Evolutionary conservation across 768 basidiomycete genomes (phyloP).

Genomic region (Pulveroboletus sp.): DNA sequence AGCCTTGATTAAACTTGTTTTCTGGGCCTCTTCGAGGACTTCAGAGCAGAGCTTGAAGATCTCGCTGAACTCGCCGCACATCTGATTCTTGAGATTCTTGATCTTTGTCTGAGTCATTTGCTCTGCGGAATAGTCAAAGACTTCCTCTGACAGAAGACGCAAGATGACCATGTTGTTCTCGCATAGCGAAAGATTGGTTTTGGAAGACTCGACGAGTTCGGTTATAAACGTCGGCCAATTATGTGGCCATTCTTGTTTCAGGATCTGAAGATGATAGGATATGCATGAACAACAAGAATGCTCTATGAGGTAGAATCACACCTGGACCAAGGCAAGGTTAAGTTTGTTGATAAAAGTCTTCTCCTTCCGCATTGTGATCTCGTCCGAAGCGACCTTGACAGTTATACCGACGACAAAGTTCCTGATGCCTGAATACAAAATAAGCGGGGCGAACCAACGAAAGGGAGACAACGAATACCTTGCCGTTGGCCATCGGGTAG

Average conservation of each 20-base stretch:
- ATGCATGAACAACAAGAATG: constrained; percentile 1
- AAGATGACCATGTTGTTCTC: constrained; percentile 99
- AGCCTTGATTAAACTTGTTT: constrained; percentile 89
- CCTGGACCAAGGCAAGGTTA: constrained; percentile 94
- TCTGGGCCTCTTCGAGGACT: constrained; percentile 95
- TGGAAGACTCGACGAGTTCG: constrained; percentile 95
- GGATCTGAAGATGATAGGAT: constrained; percentile 54
- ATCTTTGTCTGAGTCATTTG: constrained; percentile 98
- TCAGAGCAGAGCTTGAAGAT: constrained; percentile 98
- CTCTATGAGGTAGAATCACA: constrained; percentile 31
- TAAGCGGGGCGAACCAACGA: constrained; percentile 7
- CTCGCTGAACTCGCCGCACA: constrained; percentile 96
- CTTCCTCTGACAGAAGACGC: constrained; percentile 95
- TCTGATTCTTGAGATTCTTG: constrained; percentile 95
- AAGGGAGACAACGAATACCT: constrained; percentile 44
- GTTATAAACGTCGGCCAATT: constrained; percentile 98
- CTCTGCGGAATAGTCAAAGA: constrained; percentile 98
- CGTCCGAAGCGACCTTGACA: constrained; percentile 92
- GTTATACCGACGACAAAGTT: constrained; percentile 95
- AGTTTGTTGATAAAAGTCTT: constrained; percentile 96
- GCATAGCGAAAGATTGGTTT: constrained; percentile 92
- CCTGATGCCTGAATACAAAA: constrained; percentile 65
- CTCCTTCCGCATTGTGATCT: constrained; percentile 82
- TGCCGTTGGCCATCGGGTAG: constrained; percentile 91
- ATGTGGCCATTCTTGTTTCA: constrained; percentile 99